Evolutionary conservation across 2,329 filamentous ascomycete genomes (phyloP), one percentile per base, ranked within the genome.

Genomic region (Ceratocystis smalleyi): DNA sequence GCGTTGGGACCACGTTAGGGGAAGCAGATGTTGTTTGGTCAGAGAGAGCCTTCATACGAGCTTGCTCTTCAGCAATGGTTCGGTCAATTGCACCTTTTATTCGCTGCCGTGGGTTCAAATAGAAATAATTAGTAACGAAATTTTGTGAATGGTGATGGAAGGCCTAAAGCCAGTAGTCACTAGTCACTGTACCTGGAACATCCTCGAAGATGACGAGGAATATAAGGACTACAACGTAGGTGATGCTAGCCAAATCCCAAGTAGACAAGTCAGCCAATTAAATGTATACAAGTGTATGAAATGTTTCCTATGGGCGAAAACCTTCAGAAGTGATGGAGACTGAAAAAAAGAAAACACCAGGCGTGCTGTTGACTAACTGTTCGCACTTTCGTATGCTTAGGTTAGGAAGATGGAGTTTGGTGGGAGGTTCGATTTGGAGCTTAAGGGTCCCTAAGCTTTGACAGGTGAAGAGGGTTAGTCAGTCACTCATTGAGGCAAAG

Each of bases 41-140:
- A 4, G 78, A 73, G 68, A 78, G 69, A 61, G 78, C 75, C 71
- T 82, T 82, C 72, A 91, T 87, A 66, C 89, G 87, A 65, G 89
- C 88, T 75, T 95, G 89, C 76, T 96, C 91, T 76, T 96, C 90
- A 71, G 90, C 88, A 71, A 96, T 94, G 71, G 87, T 87, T 70
- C 85, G 85, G 73, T 95, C 89, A 73, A 95, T 90, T 66, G 87
- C 88, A 71, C 87, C 88, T 77, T 89, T 88, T 70, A 95, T 79
- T 78, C 88, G 83, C 88, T 94, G 72, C 62, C 27, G 30, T 24
- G 54, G 10, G 30, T 57, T 17, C 3, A 43, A 51, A 54, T 27
- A 47, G 7, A 59, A 47, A 27, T 51, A 30, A 15, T 27, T 45
- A 17, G 43, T 45, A n/a, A 7, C 43, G 17, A 5, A 1, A 24